phyloP scores from a whole-genome alignment of 2,329 filamentous ascomycete genomes.

The Ceratocystis destructans region DNA sequence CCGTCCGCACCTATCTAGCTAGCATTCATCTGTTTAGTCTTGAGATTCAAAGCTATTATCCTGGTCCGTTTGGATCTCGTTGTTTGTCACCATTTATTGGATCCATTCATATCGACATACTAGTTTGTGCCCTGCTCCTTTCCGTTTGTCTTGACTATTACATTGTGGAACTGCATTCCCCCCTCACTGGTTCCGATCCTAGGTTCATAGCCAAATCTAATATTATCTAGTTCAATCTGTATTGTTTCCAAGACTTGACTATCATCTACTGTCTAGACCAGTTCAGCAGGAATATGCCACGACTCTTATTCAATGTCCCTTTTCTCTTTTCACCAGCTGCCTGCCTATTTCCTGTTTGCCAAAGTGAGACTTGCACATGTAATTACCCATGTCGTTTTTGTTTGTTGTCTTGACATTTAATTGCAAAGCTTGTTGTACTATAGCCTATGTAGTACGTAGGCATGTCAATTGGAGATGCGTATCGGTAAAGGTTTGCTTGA shows the following conservation, averaged over 20 bases:
- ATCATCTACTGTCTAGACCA: no score
- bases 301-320: neutral
- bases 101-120: neutral
- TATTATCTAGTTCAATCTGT: no score
- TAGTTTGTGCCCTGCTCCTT: neutral
- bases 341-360: neutral
- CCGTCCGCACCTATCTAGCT: neutral
- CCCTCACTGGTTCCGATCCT: no score
- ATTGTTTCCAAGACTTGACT: no score
- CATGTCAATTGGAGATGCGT: neutral
- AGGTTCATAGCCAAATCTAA: no score
- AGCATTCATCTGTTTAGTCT: neutral
- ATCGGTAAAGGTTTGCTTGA: neutral
- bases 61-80: neutral
- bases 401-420: neutral
- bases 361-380: neutral
- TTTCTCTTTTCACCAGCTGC: neutral
- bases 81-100: neutral
- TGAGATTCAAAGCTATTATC: neutral
- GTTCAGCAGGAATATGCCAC: no score
- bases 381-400: neutral
- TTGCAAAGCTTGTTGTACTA: neutral
- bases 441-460: neutral
- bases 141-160: no score
- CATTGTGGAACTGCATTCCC: no score